Base-by-base conservation (phyloP, 306 rosid genomes). In the Corylus avellana region DNA sequence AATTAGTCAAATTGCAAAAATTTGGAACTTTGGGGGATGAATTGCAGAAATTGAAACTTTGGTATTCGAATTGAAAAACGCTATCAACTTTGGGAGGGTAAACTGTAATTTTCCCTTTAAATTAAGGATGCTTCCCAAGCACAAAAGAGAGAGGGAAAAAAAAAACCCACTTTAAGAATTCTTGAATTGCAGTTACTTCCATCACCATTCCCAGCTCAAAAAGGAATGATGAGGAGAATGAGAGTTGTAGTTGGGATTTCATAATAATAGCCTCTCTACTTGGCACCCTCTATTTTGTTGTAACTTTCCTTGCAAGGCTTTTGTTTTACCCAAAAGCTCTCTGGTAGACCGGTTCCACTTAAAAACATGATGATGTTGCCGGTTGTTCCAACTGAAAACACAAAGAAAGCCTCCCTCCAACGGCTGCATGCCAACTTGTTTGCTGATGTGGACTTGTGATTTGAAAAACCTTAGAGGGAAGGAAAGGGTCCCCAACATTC, bases 241-340 rank as follows among this genome's bases (percentile, higher is more conserved):
- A 49, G 18, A 75, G 81, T 75, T 88, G 80, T 37, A 72, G 85
- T 84, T 86, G 80, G 53, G 75, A 82, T 79, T 77, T 64, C 68
- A 82, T 72, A n/a, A 74, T 84, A 35, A 74, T 20, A 17, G 8
- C 16, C 17, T 58, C 2, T 14, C 81, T 6, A 32, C 46, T 42
- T 17, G 35, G 18, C 63, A 54, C 7, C 2, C 25, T 51, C 59
- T 25, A 53, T 62, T 59, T 74, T 29, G 50, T 87, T 29, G 50
- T 87, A 62, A 78, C 92, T 85, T 90, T 47, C 78, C 86, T 82
- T 88, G 50, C 78, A 90, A 88, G 90, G 75, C 83, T 81, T 81
- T 81, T 64, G 73, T 72, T 44, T 73, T 72, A 32, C 72, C 75
- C 71, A 75, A 74, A 79, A 73, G 68, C 61, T 64, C 76, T 7